These are phyloP conservation scores for Tricholoma sp. DNA, from an alignment of 768 basidiomycete species.

Conservation along the genomic window DNA sequence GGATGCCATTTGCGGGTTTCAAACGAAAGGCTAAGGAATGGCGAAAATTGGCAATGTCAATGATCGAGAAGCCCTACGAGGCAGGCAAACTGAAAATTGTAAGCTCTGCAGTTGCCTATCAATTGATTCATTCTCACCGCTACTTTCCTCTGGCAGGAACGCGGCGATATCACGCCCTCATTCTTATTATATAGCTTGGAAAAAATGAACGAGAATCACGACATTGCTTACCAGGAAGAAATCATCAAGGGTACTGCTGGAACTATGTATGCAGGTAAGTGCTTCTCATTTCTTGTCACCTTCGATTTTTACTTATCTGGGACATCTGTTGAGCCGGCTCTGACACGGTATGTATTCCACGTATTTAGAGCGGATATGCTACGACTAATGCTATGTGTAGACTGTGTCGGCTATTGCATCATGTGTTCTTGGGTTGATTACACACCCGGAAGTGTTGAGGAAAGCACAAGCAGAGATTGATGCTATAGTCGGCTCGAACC, in stretches of 20 bases:
- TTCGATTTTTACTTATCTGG: neutral
- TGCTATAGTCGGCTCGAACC: constrained; percentile 18
- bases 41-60: neutral
- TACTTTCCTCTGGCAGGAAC: constrained; percentile 7
- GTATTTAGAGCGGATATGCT: neutral
- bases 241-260: constrained; percentile 19
- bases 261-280: constrained; percentile 21
- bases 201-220: constrained; percentile 12
- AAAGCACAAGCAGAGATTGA: constrained; percentile 29
- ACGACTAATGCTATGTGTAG: constrained; percentile 5
- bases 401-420: constrained; percentile 17
- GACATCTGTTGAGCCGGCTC: constrained; percentile 17
- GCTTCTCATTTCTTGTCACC: too few species aligned
- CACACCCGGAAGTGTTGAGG: constrained; percentile 20
- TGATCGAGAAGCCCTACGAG: constrained; percentile 17
- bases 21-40: constrained; percentile 3
- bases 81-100: constrained; percentile 14
- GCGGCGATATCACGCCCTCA: constrained; percentile 17
- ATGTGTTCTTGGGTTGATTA: constrained; percentile 25
- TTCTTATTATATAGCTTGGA: constrained; percentile 16
- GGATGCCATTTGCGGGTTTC: constrained; percentile 27
- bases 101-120: neutral
- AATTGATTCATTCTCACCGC: neutral
- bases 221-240: constrained; percentile 14
- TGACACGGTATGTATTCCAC: constrained; percentile 24